A percentile compares a stretch with the other conserved stretches of the same genome.
phyloP scores from a whole-genome alignment of 495 filamentous ascomycete genomes.

The Aspergillus baeticus region DNA sequence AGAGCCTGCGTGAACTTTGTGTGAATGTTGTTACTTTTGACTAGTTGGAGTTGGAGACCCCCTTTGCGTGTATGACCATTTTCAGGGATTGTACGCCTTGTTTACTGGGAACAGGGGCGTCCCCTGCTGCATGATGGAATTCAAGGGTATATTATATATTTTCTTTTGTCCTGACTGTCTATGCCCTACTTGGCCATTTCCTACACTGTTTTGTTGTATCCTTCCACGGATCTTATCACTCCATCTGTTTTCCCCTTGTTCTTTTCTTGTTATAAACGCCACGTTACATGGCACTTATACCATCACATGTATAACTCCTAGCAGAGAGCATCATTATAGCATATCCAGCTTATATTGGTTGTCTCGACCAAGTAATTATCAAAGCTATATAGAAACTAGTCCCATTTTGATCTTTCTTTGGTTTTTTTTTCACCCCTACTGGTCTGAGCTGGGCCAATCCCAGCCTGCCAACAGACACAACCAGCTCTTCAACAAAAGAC shows the following conservation, averaged over 20 bases:
- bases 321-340: neutral
- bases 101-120: conserved; percentile 11
- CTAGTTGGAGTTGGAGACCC: conserved; percentile 32
- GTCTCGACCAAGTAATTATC: neutral
- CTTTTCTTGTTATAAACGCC: neutral
- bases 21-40: conserved; percentile 28
- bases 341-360: neutral
- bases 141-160: conserved; percentile 14
- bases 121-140: conserved; percentile 20
- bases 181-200: conserved; percentile 5
- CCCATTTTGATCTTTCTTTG: no score
- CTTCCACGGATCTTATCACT: neutral
- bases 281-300: neutral
- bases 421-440: no score
- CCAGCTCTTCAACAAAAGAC: no score
- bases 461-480: no score
- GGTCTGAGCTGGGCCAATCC: no score
- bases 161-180: conserved; percentile 8
- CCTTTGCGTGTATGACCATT: conserved; percentile 28
- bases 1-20: conserved; percentile 43
- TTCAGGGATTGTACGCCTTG: conserved; percentile 21
- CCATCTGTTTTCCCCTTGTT: neutral
- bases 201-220: conserved; percentile 6
- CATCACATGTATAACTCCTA: conserved; percentile 5
- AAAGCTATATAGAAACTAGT: neutral